phyloP scores from a whole-genome alignment of 352 stramenopile species.

The Thalassiosira hispida region DNA sequence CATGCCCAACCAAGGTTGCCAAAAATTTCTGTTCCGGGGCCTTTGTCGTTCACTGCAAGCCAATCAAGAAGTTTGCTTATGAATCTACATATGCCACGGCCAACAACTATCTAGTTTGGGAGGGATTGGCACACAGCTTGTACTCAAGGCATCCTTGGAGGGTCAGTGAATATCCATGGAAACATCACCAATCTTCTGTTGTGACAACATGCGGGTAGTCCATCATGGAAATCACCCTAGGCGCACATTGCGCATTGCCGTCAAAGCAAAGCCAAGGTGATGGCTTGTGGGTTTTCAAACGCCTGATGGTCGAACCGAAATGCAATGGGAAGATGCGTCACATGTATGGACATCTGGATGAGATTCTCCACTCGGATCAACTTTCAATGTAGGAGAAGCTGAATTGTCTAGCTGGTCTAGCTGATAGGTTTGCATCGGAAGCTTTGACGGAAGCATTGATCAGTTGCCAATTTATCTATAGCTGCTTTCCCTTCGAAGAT shows the following conservation, averaged over 20 bases:
- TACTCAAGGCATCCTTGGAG: background rate
- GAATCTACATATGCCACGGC: background rate
- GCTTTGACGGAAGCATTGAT: no score
- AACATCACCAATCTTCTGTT: no score
- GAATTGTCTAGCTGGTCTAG: no score
- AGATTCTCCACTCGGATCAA: background rate
- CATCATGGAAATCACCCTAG: conserved; percentile 2
- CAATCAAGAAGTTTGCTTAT: no score
- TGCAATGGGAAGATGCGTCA: no score
- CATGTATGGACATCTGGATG: conserved; percentile 3
- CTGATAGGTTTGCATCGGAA: background rate
- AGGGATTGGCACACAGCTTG: background rate
- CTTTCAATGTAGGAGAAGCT: no score
- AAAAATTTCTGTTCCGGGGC: conserved; percentile 1
- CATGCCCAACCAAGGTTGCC: background rate
- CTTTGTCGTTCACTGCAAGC: conserved; percentile 1
- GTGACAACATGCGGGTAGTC: conserved; percentile 16
- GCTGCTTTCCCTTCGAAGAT: background rate
- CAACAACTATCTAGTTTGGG: conserved; percentile 16
- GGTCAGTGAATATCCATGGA: no score
- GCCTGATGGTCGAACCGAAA: no score
- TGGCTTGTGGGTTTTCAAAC: no score
- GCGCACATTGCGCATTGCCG: background rate
- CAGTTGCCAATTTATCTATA: no score
- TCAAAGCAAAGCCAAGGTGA: background rate